These are phyloP conservation scores for Forsythia suspensa DNA, from an alignment of 257 asterid species.

Conservation along the genomic window DNA sequence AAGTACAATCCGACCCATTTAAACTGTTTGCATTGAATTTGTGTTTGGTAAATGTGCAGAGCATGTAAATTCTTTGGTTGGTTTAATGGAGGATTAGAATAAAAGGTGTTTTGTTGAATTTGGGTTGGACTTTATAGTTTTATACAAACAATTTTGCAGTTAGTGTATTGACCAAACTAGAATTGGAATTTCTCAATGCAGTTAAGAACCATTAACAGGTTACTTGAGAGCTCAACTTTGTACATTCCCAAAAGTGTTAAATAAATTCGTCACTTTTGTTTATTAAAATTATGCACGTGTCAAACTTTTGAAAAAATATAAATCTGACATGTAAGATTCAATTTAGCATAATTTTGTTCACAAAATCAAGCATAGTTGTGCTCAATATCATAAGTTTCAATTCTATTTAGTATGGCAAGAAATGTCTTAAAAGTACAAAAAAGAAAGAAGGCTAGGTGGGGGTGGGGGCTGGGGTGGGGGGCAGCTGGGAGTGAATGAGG, in stretches of 20 bases:
- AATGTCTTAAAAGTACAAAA: background rate
- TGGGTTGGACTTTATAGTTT: slow-evolving; percentile 29
- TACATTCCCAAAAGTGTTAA: background rate
- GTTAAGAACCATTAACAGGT: slow-evolving; percentile 10
- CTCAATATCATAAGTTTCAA: no score
- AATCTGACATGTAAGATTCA: no score
- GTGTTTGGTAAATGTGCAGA: slow-evolving; percentile 8
- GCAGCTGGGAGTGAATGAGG: slow-evolving; percentile 28
- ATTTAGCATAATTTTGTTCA: no score
- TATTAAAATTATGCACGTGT: no score
- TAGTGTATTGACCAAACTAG: background rate
- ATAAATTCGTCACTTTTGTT: background rate
- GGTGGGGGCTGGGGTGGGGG: background rate
- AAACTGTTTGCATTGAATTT: background rate
- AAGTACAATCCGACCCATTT: slow-evolving; percentile 21
- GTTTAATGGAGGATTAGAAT: slow-evolving; percentile 30
- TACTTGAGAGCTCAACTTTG: background rate
- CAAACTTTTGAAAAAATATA: no score
- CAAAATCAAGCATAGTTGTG: background rate
- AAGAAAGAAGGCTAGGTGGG: background rate
- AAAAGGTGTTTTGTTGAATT: slow-evolving; percentile 30
- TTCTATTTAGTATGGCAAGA: no score
- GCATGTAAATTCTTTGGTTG: slow-evolving; percentile 28
- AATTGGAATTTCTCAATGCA: slow-evolving; percentile 4
- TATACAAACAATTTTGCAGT: slow-evolving; percentile 15